Evolutionary conservation across 2,329 filamentous ascomycete species (phyloP).

Genomic region (Teratosphaeria pseudoeucalypti): DNA sequence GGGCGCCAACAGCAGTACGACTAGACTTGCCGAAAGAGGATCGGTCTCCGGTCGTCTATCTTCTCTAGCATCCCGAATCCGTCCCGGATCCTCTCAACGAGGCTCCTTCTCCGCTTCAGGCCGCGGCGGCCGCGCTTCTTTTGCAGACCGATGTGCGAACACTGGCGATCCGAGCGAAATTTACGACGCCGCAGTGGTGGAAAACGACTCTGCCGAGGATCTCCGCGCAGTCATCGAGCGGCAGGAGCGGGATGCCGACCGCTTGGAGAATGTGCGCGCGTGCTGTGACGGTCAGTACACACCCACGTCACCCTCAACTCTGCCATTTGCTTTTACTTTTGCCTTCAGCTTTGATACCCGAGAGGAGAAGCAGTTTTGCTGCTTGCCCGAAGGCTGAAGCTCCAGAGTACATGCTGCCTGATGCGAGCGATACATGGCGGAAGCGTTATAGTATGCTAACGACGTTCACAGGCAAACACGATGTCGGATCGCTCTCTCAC

Average conservation of each 20-base stretch:
- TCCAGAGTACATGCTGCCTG: background rate
- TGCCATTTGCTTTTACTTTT: background rate
- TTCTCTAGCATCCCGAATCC: constrained; percentile 15
- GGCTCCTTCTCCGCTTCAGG: constrained; percentile 7
- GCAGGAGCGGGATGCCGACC: constrained; percentile 65
- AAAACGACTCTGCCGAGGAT: constrained; percentile 61
- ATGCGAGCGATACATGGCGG: background rate
- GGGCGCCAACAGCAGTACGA: background rate
- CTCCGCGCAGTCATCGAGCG: constrained; percentile 66
- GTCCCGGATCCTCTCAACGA: constrained; percentile 13
- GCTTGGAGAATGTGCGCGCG: constrained; percentile 87
- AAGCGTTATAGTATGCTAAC: constrained; percentile 1
- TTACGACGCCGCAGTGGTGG: constrained; percentile 47
- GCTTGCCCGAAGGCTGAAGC: background rate
- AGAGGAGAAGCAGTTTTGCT: background rate
- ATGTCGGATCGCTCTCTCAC: constrained; percentile 36
- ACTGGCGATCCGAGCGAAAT: constrained; percentile 20
- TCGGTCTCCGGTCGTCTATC: constrained; percentile 28
- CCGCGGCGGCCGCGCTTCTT: constrained; percentile 3
- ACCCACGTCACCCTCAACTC: background rate
- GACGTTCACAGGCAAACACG: constrained; percentile 35
- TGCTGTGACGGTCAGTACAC: constrained; percentile 82
- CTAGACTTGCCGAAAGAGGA: background rate
- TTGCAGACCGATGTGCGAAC: background rate
- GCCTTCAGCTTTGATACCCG: background rate